Evolutionary conservation across 2,329 filamentous ascomycete genomes (phyloP).

Genomic region (Aphanocladium album): DNA sequence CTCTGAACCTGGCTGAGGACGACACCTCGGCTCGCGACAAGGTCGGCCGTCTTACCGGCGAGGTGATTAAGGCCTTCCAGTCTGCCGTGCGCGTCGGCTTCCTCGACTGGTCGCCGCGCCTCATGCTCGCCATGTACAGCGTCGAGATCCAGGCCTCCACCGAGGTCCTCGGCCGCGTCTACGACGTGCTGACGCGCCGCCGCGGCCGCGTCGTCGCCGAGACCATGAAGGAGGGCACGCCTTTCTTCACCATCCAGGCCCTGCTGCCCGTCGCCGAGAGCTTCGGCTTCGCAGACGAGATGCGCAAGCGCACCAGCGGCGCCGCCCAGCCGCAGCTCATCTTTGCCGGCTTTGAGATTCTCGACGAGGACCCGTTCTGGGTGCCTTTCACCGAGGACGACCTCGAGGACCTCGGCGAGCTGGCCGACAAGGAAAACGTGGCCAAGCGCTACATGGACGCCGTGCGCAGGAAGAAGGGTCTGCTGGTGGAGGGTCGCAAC

Average conservation of each 20-base stretch:
- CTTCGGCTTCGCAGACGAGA: constrained; percentile 95
- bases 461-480: constrained; percentile 79
- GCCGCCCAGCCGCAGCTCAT: constrained; percentile 89
- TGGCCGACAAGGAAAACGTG: constrained; percentile 91
- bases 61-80: constrained; percentile 85
- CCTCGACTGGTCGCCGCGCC: constrained; percentile 91
- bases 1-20: constrained; percentile 51
- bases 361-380: constrained; percentile 97
- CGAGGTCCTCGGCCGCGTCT: constrained; percentile 91
- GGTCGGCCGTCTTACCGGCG: constrained; percentile 78
- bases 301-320: constrained; percentile 87
- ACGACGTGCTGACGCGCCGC: constrained; percentile 93
- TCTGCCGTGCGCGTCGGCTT: constrained; percentile 80
- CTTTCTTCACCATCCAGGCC: constrained; percentile 91
- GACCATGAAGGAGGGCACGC: constrained; percentile 88
- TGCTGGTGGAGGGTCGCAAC: constrained; percentile 74
- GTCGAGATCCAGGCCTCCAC: constrained; percentile 96
- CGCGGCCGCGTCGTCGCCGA: constrained; percentile 86
- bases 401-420: constrained; percentile 88
- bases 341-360: constrained; percentile 85
- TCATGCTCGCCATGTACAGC: constrained; percentile 95
- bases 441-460: constrained; percentile 94
- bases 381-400: constrained; percentile 95
- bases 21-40: constrained; percentile 57
- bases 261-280: constrained; percentile 88